phyloP scores from a whole-genome alignment of 2,329 filamentous ascomycete genomes.

The Claviceps citrina region DNA sequence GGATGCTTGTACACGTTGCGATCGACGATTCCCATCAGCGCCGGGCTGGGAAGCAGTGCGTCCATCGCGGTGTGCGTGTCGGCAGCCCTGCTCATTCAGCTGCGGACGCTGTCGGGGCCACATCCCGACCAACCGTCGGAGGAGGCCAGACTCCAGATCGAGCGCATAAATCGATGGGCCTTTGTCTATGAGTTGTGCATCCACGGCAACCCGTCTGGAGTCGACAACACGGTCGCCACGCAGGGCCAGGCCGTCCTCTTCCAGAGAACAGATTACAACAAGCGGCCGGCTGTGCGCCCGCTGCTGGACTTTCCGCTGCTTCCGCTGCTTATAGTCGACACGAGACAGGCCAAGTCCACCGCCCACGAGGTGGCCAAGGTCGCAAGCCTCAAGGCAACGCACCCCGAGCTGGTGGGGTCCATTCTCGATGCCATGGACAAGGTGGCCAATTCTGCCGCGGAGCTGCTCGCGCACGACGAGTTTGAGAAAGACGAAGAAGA shows the following conservation, averaged over 20 bases:
- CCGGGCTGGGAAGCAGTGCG: slow-evolving; percentile 84
- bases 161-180: slow-evolving; percentile 94
- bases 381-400: slow-evolving; percentile 48
- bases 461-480: slow-evolving; percentile 40
- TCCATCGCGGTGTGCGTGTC: slow-evolving; percentile 83
- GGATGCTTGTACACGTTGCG: slow-evolving; percentile 80
- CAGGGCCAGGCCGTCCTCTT: slow-evolving; percentile 92
- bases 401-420: slow-evolving; percentile 62
- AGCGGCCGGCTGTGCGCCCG: slow-evolving; percentile 60
- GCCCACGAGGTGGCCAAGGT: slow-evolving; percentile 78
- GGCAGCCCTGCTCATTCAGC: slow-evolving; percentile 70
- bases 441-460: slow-evolving; percentile 41
- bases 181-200: slow-evolving; percentile 96
- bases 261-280: slow-evolving; percentile 60
- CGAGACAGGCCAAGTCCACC: slow-evolving; percentile 74
- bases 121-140: slow-evolving; percentile 80
- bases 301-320: slow-evolving; percentile 84
- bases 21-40: slow-evolving; percentile 84
- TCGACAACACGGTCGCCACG: slow-evolving; percentile 91
- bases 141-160: slow-evolving; percentile 78
- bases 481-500: slow-evolving; percentile 52
- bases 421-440: slow-evolving; percentile 78
- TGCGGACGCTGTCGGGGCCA: slow-evolving; percentile 74
- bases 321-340: slow-evolving; percentile 79
- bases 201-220: slow-evolving; percentile 88